A percentile compares a stretch with the other conserved stretches of the same genome.
Conservation (phyloP, 441 rosid species). For the Manihot esculenta region DNA sequence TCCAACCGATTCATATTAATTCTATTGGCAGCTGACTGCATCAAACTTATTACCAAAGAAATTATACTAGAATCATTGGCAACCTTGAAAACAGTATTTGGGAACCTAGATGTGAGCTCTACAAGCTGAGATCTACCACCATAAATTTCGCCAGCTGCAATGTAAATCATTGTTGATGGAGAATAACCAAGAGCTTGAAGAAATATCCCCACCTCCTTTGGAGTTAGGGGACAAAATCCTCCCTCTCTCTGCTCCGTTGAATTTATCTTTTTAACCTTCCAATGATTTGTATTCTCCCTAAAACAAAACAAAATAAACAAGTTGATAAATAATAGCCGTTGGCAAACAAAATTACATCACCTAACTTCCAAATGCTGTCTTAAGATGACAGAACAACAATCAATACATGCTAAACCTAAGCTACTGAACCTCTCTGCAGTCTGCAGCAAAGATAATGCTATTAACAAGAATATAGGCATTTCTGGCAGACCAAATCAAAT, state of each 20-base stretch:
- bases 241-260: constrained; percentile 82
- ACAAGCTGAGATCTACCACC: constrained; percentile 67
- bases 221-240: constrained; percentile 91
- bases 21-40: constrained; percentile 14
- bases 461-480: background rate
- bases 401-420: constrained; percentile 1
- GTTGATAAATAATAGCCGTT: constrained; percentile 2
- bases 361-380: background rate
- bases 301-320: constrained; percentile 14
- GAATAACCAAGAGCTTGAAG: constrained; percentile 85
- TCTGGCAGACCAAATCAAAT: background rate
- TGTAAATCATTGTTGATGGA: constrained; percentile 60
- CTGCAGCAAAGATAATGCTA: background rate
- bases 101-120: constrained; percentile 68
- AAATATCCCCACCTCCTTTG: constrained; percentile 84
- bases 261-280: constrained; percentile 90
- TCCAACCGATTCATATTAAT: constrained; percentile 16
- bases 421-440: background rate
- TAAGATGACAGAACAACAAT: background rate
- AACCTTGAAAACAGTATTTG: constrained; percentile 83
- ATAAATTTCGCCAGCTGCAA: constrained; percentile 89
- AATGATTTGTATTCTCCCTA: constrained; percentile 80
- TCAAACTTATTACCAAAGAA: background rate
- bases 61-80: constrained; percentile 12
- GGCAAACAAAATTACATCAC: background rate